These are phyloP conservation scores for Microcyclosporella mali DNA, from an alignment of 2,329 filamentous ascomycete genomes.

Conservation along the genomic window DNA sequence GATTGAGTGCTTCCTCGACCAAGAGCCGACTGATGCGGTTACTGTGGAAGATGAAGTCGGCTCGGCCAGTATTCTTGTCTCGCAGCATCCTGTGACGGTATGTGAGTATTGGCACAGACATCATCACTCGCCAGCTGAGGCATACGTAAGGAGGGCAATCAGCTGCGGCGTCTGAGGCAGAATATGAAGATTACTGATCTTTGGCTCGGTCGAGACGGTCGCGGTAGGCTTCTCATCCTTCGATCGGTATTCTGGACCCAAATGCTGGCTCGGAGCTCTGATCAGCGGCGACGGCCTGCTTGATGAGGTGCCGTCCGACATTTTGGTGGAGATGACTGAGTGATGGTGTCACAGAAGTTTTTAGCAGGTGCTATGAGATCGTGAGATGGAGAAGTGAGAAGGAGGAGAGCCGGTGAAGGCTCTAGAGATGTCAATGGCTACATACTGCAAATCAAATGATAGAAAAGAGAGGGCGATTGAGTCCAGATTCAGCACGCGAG, in stretches of 20 bases:
- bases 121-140: constrained; percentile 22
- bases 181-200: constrained; percentile 81
- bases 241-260: constrained; percentile 74
- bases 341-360: too few relatives aligned
- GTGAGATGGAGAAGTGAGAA: too few relatives aligned
- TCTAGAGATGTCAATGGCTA: constrained; percentile 1
- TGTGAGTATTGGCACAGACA: neutral
- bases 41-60: constrained; percentile 98
- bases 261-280: constrained; percentile 49
- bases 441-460: constrained; percentile 1
- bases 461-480: too few relatives aligned
- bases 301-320: constrained; percentile 5
- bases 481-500: too few relatives aligned
- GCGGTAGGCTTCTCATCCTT: constrained; percentile 61
- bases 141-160: constrained; percentile 94
- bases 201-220: constrained; percentile 77
- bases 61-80: constrained; percentile 79
- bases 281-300: constrained; percentile 15
- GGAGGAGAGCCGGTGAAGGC: neutral
- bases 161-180: constrained; percentile 91
- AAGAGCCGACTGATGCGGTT: constrained; percentile 95
- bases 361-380: too few relatives aligned
- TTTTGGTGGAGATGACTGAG: constrained; percentile 1
- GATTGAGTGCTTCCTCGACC: constrained; percentile 95
- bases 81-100: constrained; percentile 73